phyloP scores from a whole-genome alignment of 768 basidiomycete genomes.

The Lactarius psammicola region DNA sequence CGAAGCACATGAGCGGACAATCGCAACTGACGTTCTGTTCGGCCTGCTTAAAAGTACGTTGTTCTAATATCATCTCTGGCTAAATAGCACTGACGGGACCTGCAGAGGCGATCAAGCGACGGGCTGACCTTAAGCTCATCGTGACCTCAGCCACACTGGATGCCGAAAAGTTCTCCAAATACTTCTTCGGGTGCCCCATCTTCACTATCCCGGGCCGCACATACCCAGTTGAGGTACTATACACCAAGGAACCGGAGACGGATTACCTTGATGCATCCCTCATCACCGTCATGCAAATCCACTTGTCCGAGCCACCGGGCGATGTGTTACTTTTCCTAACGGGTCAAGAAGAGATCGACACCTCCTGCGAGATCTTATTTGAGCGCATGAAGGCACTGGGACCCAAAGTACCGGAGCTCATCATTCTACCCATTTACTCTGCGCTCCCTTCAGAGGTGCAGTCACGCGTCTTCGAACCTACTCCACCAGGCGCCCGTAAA shows the following conservation, averaged over 20 bases:
- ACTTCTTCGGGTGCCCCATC: conserved; percentile 98
- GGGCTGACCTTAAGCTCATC: conserved; percentile 95
- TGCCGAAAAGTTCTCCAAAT: conserved; percentile 98
- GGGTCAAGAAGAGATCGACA: conserved; percentile 99
- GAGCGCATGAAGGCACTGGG: conserved; percentile 99
- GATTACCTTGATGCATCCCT: conserved; percentile 98
- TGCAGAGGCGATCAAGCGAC: conserved; percentile 88
- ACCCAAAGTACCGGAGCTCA: conserved; percentile 95
- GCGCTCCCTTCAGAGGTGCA: conserved; percentile 98
- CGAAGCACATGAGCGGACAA: conserved; percentile 98
- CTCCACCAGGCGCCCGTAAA: conserved; percentile 97
- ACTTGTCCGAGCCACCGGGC: conserved; percentile 95
- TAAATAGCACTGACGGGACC: conserved; percentile 28
- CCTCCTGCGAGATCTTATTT: conserved; percentile 92
- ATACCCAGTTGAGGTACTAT: conserved; percentile 97
- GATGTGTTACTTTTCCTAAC: conserved; percentile 97
- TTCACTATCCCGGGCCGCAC: conserved; percentile 99
- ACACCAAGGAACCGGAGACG: conserved; percentile 96
- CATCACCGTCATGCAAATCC: conserved; percentile 99
- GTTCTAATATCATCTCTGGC: not conserved
- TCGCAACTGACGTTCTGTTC: conserved; percentile 97
- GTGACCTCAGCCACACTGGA: conserved; percentile 99
- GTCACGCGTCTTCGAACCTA: conserved; percentile 95
- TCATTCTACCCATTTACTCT: conserved; percentile 97
- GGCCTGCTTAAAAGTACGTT: conserved; percentile 86